Percentiles rank a stretch among this genome's conserved stretches.
Conservation (phyloP, 2,329 filamentous ascomycete species). For the Penicillium thymicola region DNA sequence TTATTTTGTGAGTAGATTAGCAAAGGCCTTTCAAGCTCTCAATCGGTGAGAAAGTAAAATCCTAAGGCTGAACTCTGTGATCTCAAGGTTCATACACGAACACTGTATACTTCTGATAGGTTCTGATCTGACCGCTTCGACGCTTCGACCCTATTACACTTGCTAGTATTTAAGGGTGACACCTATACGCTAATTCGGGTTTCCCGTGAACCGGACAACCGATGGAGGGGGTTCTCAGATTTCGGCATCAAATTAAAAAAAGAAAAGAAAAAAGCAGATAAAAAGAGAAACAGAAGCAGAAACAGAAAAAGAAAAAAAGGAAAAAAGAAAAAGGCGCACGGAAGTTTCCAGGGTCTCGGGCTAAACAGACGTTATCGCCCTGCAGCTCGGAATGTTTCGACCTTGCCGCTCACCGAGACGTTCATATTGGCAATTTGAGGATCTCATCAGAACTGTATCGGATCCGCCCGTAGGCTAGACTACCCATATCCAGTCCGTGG, state of each 20-base stretch:
- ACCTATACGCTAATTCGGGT: neutral
- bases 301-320: neutral
- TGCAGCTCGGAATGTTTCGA: conserved; percentile 18
- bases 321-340: conserved; percentile 11
- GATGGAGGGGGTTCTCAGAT: neutral
- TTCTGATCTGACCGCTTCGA: conserved; percentile 13
- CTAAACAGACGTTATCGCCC: conserved; percentile 20
- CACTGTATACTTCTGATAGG: conserved; percentile 1
- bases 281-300: no score
- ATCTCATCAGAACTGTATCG: neutral
- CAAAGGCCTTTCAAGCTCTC: neutral
- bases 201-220: neutral
- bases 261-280: neutral
- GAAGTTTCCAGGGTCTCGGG: conserved; percentile 8
- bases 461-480: neutral
- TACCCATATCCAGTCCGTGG: neutral
- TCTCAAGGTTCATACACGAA: conserved; percentile 3
- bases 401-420: conserved; percentile 13
- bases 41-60: conserved; percentile 13
- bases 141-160: conserved; percentile 8
- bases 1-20: neutral
- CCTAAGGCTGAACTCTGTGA: conserved; percentile 19
- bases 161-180: neutral
- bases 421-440: conserved; percentile 9
- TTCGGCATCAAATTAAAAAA: neutral